Base-by-base conservation (phyloP, 805 yeast species). In the Candida anglica region DNA sequence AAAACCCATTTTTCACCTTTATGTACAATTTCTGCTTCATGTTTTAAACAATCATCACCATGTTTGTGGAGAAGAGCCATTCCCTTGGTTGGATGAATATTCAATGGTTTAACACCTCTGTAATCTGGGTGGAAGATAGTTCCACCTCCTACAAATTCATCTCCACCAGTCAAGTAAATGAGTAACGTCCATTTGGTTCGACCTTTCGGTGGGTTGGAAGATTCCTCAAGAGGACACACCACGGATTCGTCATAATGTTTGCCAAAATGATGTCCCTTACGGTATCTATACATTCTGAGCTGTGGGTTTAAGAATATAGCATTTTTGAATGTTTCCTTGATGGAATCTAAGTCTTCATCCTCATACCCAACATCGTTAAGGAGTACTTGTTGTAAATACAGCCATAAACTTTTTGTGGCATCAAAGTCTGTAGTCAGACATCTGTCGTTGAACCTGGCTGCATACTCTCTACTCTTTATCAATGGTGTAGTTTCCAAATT, bases 181-280 rank as follows among this genome's bases (percentile, higher is more conserved):
- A 79, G 53, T 15, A 79, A 50, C 0, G 86, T 79, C 84, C 84
- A 79, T 42, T 58, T 66, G 0, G 84, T 77, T 9, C 31, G 43
- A 0, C 78, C 77, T 18, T 39, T 44, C n/a, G n/a, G n/a, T 11
- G 18, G 8, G 29, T 39, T 19, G 2, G 46, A 50, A 13, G 53
- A 48, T 8, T 56, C 52, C 8, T 46, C 51, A 6, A 49, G 33
- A 1, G 53, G 43, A 19, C 64, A 62, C 3, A 40, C 38, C 4
- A 75, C 80, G 6, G 75, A 60, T 31, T 78, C 84, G 43, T 79
- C 86, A 44, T 76, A 77, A 46, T 79, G 85, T 40, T 69, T 62
- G 3, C 73, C 79, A 43, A 79, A 79, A 46, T 67, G 75, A 39
- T 79, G 83, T 0, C 82, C 82, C 40, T 63, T 60, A 2, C 48